These are phyloP conservation scores for Giardia muris DNA, from an alignment of 208 protist genomes.

Conservation along the genomic window DNA sequence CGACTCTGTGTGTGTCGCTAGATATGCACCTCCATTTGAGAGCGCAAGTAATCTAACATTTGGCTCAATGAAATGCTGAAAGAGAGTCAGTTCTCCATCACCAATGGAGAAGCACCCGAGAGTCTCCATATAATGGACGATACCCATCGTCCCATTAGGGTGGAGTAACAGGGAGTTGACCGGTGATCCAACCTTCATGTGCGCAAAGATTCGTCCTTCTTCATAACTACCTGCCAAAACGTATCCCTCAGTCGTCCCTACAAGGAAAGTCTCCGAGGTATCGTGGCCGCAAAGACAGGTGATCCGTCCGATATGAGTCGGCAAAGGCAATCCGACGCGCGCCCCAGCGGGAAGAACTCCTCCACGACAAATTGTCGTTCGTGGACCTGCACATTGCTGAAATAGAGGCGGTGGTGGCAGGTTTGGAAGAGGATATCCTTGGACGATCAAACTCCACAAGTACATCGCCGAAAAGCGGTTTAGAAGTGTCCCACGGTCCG, in stretches of 20 bases:
- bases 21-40: not conserved
- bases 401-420: not conserved
- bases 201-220: not conserved
- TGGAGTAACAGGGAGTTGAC: not conserved
- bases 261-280: not conserved
- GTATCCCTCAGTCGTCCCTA: not conserved
- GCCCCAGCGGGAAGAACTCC: not conserved
- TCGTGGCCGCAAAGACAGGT: not conserved
- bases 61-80: not conserved
- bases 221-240: not conserved
- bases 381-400: not conserved
- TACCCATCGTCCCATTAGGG: not conserved
- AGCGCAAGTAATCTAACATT: not conserved
- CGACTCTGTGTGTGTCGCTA: not conserved
- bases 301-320: not conserved
- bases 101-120: not conserved
- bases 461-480: not conserved
- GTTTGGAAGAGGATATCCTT: not conserved
- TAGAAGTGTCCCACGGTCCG: not conserved
- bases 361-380: not conserved
- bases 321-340: not conserved
- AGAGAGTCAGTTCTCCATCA: not conserved
- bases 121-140: not conserved
- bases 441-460: not conserved
- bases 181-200: not conserved